Conservation (phyloP, 768 basidiomycete species). For the Russula vinacea region DNA sequence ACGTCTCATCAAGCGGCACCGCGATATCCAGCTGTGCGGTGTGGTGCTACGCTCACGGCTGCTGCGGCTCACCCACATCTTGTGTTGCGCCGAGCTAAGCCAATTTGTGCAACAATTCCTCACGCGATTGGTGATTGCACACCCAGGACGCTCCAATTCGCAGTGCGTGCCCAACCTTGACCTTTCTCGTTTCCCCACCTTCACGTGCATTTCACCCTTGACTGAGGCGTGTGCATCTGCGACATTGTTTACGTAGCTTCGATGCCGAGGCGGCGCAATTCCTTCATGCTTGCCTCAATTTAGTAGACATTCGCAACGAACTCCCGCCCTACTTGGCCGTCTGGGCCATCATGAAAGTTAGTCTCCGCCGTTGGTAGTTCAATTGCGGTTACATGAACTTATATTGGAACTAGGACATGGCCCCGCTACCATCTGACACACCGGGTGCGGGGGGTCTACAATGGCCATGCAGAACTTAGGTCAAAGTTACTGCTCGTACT, state of each 20-base stretch:
- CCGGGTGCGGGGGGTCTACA: constrained; percentile 21
- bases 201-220: no score
- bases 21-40: constrained; percentile 8
- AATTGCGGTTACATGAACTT: not conserved
- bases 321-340: constrained; percentile 1
- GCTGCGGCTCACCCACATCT: constrained; percentile 16
- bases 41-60: constrained; percentile 14
- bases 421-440: constrained; percentile 17
- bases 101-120: constrained; percentile 20
- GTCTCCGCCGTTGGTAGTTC: not conserved
- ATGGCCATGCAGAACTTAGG: constrained; percentile 3
- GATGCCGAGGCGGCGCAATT: constrained; percentile 21
- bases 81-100: constrained; percentile 20
- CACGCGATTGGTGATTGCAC: constrained; percentile 13
- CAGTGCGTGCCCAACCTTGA: constrained; percentile 3
- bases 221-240: not conserved
- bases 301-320: constrained; percentile 11
- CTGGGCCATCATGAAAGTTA: constrained; percentile 22
- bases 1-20: not conserved
- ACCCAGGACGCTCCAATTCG: constrained; percentile 18
- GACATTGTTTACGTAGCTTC: constrained; percentile 9
- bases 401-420: constrained; percentile 14
- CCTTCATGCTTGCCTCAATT: not conserved
- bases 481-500: not conserved
- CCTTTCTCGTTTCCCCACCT: not conserved